Evolutionary conservation across 352 stramenopile species (phyloP).

Genomic region (Pythium oligandrum): DNA sequence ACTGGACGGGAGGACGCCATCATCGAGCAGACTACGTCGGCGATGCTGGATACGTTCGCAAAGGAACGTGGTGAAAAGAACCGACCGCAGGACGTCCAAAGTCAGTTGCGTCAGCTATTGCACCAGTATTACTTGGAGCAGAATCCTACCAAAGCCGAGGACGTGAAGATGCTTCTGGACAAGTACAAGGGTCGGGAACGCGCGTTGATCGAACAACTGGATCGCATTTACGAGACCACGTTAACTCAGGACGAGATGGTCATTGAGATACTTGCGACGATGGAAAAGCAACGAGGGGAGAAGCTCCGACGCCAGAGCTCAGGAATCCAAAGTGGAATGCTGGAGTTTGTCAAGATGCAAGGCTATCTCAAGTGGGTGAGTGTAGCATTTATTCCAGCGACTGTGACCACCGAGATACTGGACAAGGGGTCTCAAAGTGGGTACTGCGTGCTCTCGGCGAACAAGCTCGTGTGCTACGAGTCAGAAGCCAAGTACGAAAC

Average conservation of each 20-base stretch:
- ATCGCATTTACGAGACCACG: conserved; percentile 58
- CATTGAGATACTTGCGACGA: conserved; percentile 20
- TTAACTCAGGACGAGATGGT: conserved; percentile 33
- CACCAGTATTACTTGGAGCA: conserved; percentile 54
- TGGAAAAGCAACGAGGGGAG: conserved; percentile 9
- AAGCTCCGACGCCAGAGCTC: conserved; percentile 16
- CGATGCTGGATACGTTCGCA: neutral
- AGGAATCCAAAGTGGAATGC: conserved; percentile 28
- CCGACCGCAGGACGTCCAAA: neutral
- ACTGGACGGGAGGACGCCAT: conserved; percentile 21
- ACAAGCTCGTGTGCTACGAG: conserved; percentile 46
- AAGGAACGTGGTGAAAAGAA: neutral
- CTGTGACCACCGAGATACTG: conserved; percentile 1
- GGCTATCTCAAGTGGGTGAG: conserved; percentile 35
- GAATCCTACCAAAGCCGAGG: conserved; percentile 50
- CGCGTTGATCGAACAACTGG: conserved; percentile 51
- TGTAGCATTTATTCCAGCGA: conserved; percentile 1
- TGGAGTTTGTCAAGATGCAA: conserved; percentile 37
- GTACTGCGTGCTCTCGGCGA: conserved; percentile 46
- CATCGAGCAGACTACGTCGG: neutral
- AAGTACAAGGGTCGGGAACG: conserved; percentile 45
- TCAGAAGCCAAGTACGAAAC: conserved; percentile 36
- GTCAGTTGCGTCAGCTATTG: conserved; percentile 17
- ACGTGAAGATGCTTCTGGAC: conserved; percentile 49
- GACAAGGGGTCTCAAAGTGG: conserved; percentile 1